phyloP scores from a whole-genome alignment of 2,329 filamentous ascomycete genomes.

The Clathrospora elynae region DNA sequence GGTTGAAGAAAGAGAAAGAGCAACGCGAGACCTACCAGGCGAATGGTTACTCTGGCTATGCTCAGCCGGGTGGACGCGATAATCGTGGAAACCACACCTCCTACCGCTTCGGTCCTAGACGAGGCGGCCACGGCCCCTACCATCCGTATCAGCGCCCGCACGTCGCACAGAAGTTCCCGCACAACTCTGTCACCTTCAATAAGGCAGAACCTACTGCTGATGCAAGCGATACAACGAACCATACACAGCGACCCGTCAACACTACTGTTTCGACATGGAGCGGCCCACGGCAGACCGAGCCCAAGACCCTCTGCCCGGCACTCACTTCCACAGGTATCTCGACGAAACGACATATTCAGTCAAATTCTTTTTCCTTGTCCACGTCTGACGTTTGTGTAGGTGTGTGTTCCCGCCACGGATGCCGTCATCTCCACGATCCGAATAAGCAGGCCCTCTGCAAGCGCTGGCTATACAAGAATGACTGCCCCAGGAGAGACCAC shows the following conservation, averaged over 20 bases:
- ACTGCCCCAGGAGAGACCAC: slow-evolving; percentile 74
- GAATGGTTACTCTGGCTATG: slow-evolving; percentile 8
- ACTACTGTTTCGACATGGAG: slow-evolving; percentile 10
- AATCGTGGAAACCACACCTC: slow-evolving; percentile 1
- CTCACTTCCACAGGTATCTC: slow-evolving; percentile 44
- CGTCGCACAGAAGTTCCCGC: slow-evolving; percentile 14
- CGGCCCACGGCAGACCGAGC: slow-evolving; percentile 12
- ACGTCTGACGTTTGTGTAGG: slow-evolving; percentile 54
- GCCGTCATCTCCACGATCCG: slow-evolving; percentile 82
- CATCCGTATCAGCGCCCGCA: slow-evolving; percentile 30
- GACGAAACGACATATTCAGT: slow-evolving; percentile 15
- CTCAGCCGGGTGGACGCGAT: not conserved
- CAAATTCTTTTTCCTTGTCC: slow-evolving; percentile 1
- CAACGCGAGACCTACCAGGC: slow-evolving; percentile 14
- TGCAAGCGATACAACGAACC: not conserved
- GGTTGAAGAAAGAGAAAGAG: slow-evolving; percentile 29
- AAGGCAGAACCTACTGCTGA: slow-evolving; percentile 10
- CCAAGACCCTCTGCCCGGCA: slow-evolving; percentile 27
- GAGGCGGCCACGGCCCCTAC: slow-evolving; percentile 18
- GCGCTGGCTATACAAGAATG: slow-evolving; percentile 78
- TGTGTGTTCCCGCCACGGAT: slow-evolving; percentile 82
- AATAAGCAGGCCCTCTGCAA: slow-evolving; percentile 90
- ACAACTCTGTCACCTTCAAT: slow-evolving; percentile 21
- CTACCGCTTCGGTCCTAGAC: not conserved
- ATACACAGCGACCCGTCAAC: slow-evolving; percentile 2